These are phyloP conservation scores for Myxozyma udenii DNA, from an alignment of 805 yeast genomes.

Conservation along the genomic window DNA sequence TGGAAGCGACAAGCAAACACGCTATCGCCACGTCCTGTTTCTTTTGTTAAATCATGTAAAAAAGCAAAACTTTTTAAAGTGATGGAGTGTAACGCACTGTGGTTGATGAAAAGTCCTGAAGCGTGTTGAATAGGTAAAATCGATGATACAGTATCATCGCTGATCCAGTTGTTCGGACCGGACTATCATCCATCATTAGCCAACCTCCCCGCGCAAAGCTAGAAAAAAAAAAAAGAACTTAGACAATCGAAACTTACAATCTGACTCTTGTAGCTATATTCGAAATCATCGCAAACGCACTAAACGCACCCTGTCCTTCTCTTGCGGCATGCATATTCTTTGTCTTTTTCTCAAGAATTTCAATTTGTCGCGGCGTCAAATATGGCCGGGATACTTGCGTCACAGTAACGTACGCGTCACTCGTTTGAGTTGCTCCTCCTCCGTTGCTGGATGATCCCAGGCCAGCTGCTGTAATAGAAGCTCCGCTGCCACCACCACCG, in stretches of 20 bases:
- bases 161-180: slow-evolving; percentile 31
- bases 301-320: slow-evolving; percentile 19
- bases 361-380: slow-evolving; percentile 14
- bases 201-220: too few species aligned
- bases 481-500: not conserved
- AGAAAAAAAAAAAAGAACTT: too few species aligned
- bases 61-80: too few species aligned
- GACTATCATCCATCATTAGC: too few species aligned
- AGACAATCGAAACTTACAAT: too few species aligned
- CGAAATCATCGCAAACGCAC: slow-evolving; percentile 20
- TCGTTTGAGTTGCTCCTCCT: not conserved
- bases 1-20: slow-evolving; percentile 64
- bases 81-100: too few species aligned
- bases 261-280: too few species aligned
- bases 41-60: slow-evolving; percentile 27
- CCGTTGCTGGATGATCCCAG: not conserved
- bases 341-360: slow-evolving; percentile 5
- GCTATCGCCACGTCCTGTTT: slow-evolving; percentile 71
- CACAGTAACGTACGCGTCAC: slow-evolving; percentile 1
- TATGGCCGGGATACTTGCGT: slow-evolving; percentile 28
- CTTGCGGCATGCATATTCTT: slow-evolving; percentile 7
- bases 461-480: not conserved
- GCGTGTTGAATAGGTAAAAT: slow-evolving; percentile 28
- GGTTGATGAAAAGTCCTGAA: slow-evolving; percentile 22
- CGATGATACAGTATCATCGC: slow-evolving; percentile 31